Percentiles rank a stretch among this genome's conserved stretches.
Conservation (phyloP, 129 eudicot species). For the Scalesia atractyloides region DNA sequence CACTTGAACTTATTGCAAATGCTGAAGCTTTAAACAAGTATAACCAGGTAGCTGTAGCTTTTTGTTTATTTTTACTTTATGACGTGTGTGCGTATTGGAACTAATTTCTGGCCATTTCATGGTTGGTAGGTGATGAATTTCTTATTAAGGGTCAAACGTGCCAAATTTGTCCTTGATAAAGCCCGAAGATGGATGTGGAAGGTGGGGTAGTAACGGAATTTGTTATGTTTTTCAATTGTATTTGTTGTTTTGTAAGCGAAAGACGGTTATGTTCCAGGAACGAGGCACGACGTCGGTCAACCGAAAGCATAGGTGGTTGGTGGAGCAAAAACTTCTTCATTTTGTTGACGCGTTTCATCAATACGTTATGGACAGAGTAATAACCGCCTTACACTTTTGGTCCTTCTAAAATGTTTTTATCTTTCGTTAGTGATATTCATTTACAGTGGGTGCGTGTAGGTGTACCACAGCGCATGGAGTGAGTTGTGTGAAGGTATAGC, state of each 20-base stretch:
- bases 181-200: conserved; percentile 99
- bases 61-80: conserved; percentile 9
- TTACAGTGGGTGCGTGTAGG: conserved; percentile 43
- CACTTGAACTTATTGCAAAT: conserved; percentile 95
- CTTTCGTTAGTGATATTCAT: conserved; percentile 3
- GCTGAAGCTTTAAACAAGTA: conserved; percentile 84
- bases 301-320: conserved; percentile 82
- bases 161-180: conserved; percentile 93
- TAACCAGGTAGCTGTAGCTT: conserved; percentile 64
- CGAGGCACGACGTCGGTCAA: conserved; percentile 57
- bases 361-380: conserved; percentile 99
- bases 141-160: conserved; percentile 90
- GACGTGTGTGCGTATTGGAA: conserved; percentile 9
- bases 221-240: background rate
- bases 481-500: conserved; percentile 92
- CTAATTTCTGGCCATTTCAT: conserved; percentile 13
- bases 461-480: conserved; percentile 97
- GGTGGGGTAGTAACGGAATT: conserved; percentile 34
- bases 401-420: background rate
- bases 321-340: conserved; percentile 93
- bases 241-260: conserved; percentile 3
- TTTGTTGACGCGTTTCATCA: conserved; percentile 99
- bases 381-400: conserved; percentile 5
- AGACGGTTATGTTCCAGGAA: conserved; percentile 49
- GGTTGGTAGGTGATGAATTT: conserved; percentile 84